A percentile compares a stretch with the other conserved stretches of the same genome.
These are phyloP conservation scores for Chamaecrista fasciculata DNA, from an alignment of 306 rosid species.

Conservation along the genomic window DNA sequence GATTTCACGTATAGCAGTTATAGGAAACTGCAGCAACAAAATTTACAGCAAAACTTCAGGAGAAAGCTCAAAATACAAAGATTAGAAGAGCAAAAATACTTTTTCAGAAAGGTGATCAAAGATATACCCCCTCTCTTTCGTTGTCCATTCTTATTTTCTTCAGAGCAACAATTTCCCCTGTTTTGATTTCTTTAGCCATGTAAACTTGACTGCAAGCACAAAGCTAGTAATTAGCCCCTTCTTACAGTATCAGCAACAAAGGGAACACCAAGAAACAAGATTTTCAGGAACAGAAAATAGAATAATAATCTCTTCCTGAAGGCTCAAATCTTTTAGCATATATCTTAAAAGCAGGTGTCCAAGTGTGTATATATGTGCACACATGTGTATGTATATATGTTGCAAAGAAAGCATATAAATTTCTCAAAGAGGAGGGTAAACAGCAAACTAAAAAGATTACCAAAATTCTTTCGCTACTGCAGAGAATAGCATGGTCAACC, in stretches of 20 bases:
- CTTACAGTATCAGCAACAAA: constrained; percentile 12
- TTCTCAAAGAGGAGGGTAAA: not conserved
- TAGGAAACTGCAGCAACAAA: constrained; percentile 57
- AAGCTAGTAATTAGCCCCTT: constrained; percentile 13
- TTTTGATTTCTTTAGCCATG: constrained; percentile 63
- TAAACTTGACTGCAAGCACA: constrained; percentile 61
- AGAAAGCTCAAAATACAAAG: not conserved
- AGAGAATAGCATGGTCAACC: not conserved
- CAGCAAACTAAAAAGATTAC: not conserved
- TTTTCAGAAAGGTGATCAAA: not conserved
- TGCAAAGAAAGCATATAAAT: too few species aligned
- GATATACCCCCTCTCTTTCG: constrained; percentile 69
- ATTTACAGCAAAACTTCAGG: constrained; percentile 7
- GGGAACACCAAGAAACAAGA: not conserved
- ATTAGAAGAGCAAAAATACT: not conserved
- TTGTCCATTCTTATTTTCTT: constrained; percentile 76
- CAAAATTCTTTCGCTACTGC: not conserved
- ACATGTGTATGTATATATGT: too few species aligned
- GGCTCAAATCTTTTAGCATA: constrained; percentile 1
- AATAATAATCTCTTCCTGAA: not conserved
- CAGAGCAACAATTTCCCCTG: constrained; percentile 77
- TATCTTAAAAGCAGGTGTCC: not conserved
- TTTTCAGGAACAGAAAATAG: not conserved
- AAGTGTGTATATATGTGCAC: too few species aligned
- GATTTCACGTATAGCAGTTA: constrained; percentile 76